Percentiles rank a stretch among this genome's conserved stretches.
Evolutionary conservation across 192 early-diverging fungal genomes (phyloP).

Genomic region (Thamnidium elegans): DNA sequence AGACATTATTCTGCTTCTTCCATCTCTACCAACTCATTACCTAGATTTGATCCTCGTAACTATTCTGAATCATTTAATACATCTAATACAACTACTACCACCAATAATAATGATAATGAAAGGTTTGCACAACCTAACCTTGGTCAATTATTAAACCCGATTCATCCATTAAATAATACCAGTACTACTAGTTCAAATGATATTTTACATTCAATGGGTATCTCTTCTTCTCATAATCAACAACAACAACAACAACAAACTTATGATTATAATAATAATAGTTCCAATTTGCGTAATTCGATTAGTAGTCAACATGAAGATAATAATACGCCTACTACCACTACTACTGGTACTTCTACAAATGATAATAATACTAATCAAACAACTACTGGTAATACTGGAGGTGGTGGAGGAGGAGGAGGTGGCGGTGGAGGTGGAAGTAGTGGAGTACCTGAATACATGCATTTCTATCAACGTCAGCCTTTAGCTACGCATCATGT

Average conservation of each 20-base stretch:
- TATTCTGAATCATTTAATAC: slow-evolving; percentile 2
- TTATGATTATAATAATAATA: not conserved
- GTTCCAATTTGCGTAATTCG: not conserved
- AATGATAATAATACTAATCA: not conserved
- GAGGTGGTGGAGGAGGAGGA: too few relatives aligned
- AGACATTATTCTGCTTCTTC: slow-evolving; percentile 20
- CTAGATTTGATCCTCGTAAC: slow-evolving; percentile 18
- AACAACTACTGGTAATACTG: too few relatives aligned
- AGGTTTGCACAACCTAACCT: not conserved
- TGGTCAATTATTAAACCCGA: slow-evolving; percentile 21
- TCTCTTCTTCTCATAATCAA: not conserved
- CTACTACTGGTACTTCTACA: not conserved
- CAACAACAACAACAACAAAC: not conserved
- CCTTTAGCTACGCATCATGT: not conserved
- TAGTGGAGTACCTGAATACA: too few relatives aligned
- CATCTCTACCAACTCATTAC: slow-evolving; percentile 1
- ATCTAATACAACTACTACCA: not conserved
- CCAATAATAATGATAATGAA: not conserved
- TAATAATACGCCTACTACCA: not conserved
- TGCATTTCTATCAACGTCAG: not conserved
- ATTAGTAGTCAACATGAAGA: not conserved
- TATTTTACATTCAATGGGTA: not conserved
- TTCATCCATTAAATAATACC: slow-evolving; percentile 16
- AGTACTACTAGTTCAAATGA: not conserved
- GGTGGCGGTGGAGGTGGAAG: too few relatives aligned